Conservation (phyloP, 2,329 filamentous ascomycete species). For the Aspergillus sp. region DNA sequence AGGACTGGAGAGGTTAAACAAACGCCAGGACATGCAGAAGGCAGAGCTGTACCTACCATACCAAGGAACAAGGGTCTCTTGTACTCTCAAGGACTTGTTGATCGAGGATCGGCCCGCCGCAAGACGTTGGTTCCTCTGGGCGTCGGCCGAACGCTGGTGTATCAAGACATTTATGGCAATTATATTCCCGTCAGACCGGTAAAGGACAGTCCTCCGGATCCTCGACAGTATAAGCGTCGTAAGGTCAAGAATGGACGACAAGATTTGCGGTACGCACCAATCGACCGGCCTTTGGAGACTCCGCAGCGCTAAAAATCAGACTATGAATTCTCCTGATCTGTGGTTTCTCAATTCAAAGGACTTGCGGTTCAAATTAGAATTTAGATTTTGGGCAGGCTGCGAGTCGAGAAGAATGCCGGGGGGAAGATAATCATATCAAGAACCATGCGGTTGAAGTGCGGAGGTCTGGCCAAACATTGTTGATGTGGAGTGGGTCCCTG, state of each 20-base stretch:
- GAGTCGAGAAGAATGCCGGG: neutral
- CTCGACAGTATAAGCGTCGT: neutral
- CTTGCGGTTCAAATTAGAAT: neutral
- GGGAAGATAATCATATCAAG: constrained; percentile 4
- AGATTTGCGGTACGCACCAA: neutral
- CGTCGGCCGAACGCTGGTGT: constrained; percentile 4
- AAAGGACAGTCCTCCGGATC: neutral
- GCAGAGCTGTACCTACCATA: neutral
- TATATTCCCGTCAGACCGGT: constrained; percentile 8
- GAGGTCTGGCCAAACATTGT: neutral
- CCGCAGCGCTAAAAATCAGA: neutral
- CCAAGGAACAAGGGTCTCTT: neutral
- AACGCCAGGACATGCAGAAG: too few relatives aligned
- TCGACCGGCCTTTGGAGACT: neutral
- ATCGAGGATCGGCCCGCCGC: constrained; percentile 1
- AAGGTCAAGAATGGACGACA: neutral
- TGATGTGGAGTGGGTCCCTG: neutral
- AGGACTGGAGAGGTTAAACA: neutral
- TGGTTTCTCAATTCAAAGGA: neutral
- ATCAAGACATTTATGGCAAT: constrained; percentile 13
- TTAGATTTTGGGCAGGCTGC: neutral
- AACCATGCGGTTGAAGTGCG: neutral
- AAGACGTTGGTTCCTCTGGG: constrained; percentile 8
- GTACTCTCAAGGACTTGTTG: neutral
- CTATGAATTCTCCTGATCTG: neutral